Evolutionary conservation across 805 yeast genomes (phyloP), one percentile per base, ranked within the genome.

Genomic region (Metschnikowia borealis): DNA sequence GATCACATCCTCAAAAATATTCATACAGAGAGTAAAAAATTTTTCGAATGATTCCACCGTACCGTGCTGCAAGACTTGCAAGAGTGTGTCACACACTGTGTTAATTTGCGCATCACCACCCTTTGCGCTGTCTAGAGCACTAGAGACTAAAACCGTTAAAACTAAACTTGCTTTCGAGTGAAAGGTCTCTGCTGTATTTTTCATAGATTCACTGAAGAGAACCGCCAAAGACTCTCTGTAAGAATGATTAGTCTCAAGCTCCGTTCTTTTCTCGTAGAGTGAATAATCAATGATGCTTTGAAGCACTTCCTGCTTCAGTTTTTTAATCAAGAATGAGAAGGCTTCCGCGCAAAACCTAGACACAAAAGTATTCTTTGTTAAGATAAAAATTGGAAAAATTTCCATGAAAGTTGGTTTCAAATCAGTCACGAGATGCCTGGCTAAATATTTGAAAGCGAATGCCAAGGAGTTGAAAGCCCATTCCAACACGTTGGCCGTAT

Each of bases 341-440:
- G 97, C 94, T 66, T 92, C 97, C 0, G 97, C 90, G 18, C 96
- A 83, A 60, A 92, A 94, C 54, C 95, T 77, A 0, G 88, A 76
- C 34, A 91, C 76, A 55, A 85, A 82, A 26, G 81, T 81, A 57
- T 84, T 85, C 49, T 75, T 75, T 3, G 67, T 67, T 46, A 82
- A 68, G 34, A 80, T 79, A 48, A 92, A 70, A 20, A 89, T 66
- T 0, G 95, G 91, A 33, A 81, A 66, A 11, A 90, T 70, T 4
- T 79, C 62, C 33, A 76, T 72, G 63, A 87, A 88, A 0, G 97
- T 89, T 7, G 89, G 86, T 15, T 75, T 60, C 51, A 90, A 68
- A 59, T 89, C 86, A 21, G 77, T 69, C 0, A 84, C 75, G 44
- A 94, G 65, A 3, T 77, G 70, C 58, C 83, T 80, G 5, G 94